These are phyloP conservation scores for Aspergillus neoniger DNA, from an alignment of 2,329 filamentous ascomycete species.

Conservation along the genomic window DNA sequence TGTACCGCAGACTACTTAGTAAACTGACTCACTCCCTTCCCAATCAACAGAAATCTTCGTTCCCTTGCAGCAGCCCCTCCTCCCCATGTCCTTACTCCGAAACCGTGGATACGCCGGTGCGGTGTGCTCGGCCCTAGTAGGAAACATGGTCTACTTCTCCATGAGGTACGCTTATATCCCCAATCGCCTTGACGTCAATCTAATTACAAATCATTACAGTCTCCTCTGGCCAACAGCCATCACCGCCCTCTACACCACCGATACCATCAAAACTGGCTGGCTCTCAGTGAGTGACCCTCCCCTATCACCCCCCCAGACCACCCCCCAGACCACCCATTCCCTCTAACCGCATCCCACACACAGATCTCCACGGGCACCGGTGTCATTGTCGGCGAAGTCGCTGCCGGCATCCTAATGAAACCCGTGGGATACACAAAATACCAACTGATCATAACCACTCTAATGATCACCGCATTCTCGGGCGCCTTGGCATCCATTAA, in stretches of 20 bases:
- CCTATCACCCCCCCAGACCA: neutral
- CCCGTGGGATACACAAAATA: constrained; percentile 4
- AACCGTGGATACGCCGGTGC: constrained; percentile 4
- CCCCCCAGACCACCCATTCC: no score
- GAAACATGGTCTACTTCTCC: constrained; percentile 9
- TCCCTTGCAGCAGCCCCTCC: constrained; percentile 2
- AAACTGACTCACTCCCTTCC: neutral
- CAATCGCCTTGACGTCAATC: no score
- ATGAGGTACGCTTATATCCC: neutral
- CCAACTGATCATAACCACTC: neutral
- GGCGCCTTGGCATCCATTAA: constrained; percentile 5
- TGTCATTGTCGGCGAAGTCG: constrained; percentile 2
- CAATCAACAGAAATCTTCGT: neutral
- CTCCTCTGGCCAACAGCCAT: constrained; percentile 2
- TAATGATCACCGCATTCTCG: constrained; percentile 7
- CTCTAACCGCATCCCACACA: neutral
- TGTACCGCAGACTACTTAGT: neutral
- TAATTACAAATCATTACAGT: neutral
- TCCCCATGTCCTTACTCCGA: constrained; percentile 5
- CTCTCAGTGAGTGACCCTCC: neutral
- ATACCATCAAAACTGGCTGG: constrained; percentile 4
- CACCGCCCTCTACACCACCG: neutral
- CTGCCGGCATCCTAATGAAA: constrained; percentile 2
- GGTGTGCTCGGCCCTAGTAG: constrained; percentile 2
- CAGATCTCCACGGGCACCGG: constrained; percentile 4